Evolutionary conservation across 2,329 filamentous ascomycete genomes (phyloP).

Genomic region (Bipolaris cookei): DNA sequence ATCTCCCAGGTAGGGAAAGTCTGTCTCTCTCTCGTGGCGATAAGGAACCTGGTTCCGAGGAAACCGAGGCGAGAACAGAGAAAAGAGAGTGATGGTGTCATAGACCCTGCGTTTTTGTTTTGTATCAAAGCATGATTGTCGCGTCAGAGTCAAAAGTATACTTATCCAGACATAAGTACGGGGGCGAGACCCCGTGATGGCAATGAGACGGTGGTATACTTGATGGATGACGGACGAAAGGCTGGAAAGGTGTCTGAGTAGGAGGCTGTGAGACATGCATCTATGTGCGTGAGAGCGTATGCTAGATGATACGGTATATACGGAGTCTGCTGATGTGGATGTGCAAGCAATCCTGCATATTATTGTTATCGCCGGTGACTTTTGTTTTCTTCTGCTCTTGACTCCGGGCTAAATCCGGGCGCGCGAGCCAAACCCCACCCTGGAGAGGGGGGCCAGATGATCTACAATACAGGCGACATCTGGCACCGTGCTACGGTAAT

Average conservation of each 20-base stretch:
- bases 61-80: constrained; percentile 3
- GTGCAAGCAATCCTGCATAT: too few species aligned
- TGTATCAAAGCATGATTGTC: too few species aligned
- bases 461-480: neutral
- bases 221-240: too few species aligned
- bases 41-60: constrained; percentile 2
- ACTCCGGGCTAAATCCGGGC: neutral
- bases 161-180: too few species aligned
- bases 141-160: too few species aligned
- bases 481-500: neutral
- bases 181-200: too few species aligned
- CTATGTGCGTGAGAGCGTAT: too few species aligned
- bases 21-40: constrained; percentile 5
- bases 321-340: too few species aligned
- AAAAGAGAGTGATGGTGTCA: neutral
- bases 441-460: neutral
- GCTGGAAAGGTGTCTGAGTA: too few species aligned
- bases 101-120: constrained; percentile 3
- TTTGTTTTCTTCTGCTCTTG: neutral
- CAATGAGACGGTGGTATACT: too few species aligned
- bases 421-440: neutral
- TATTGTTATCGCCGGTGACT: neutral
- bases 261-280: too few species aligned
- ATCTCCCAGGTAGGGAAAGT: constrained; percentile 1
- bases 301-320: too few species aligned